These are phyloP conservation scores for Zygnema circumcarinatum DNA, from an alignment of 139 green algal genomes.

Conservation along the genomic window DNA sequence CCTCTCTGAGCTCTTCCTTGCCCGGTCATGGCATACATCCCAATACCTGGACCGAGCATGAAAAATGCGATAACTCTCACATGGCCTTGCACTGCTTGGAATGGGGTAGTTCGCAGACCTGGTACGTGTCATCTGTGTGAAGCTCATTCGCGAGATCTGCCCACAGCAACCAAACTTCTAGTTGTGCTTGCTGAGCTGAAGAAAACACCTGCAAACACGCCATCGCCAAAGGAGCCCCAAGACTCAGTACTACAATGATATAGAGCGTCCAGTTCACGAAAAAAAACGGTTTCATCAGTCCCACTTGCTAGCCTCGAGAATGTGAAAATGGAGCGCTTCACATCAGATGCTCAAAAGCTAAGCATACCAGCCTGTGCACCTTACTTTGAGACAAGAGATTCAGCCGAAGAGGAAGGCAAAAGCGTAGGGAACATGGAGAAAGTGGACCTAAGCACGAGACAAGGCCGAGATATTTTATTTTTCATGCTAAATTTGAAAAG, in stretches of 20 bases:
- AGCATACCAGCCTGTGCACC: too few species aligned
- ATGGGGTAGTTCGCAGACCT: too few species aligned
- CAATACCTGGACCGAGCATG: too few species aligned
- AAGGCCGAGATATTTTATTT: background rate
- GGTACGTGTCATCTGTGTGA: slow-evolving; percentile 38
- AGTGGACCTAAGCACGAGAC: too few species aligned
- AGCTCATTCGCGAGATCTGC: slow-evolving; percentile 35
- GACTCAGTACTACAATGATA: background rate
- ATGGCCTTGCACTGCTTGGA: too few species aligned
- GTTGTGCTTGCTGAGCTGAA: slow-evolving; percentile 9
- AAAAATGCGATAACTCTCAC: too few species aligned
- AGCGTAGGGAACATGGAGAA: background rate
- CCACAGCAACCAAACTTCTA: slow-evolving; percentile 43
- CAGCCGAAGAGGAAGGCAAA: background rate
- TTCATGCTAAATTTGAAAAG: too few species aligned
- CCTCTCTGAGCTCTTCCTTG: too few species aligned
- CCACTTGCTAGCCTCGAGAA: background rate
- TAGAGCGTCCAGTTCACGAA: background rate
- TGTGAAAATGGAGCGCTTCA: background rate
- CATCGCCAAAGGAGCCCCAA: background rate
- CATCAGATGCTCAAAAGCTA: background rate
- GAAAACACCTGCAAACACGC: slow-evolving; percentile 35
- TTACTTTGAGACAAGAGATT: background rate
- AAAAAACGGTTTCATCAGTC: background rate
- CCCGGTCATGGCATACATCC: too few species aligned